These are phyloP conservation scores for Pseudogymnoascus destructans DNA, from an alignment of 2,329 filamentous ascomycete genomes.

Conservation along the genomic window DNA sequence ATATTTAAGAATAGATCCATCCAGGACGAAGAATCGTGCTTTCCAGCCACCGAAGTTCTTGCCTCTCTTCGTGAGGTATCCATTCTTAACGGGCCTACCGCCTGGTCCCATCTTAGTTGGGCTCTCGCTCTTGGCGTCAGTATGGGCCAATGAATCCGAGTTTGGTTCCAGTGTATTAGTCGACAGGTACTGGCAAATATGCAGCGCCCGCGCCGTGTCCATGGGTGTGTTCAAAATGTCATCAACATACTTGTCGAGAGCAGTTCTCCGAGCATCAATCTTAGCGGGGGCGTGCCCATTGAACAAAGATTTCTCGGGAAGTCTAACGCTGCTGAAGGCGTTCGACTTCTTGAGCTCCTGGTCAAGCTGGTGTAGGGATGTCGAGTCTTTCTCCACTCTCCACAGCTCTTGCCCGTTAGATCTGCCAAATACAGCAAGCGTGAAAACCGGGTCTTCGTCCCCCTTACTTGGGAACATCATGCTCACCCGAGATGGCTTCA, in stretches of 20 bases:
- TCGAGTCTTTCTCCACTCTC: slow-evolving; percentile 85
- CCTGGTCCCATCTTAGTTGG: slow-evolving; percentile 40
- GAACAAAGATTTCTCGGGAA: slow-evolving; percentile 78
- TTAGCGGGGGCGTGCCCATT: slow-evolving; percentile 87
- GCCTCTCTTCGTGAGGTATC: slow-evolving; percentile 89
- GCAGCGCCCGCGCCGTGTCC: slow-evolving; percentile 60
- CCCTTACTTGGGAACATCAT: slow-evolving; percentile 65
- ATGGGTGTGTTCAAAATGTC: slow-evolving; percentile 71
- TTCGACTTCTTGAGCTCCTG: slow-evolving; percentile 62
- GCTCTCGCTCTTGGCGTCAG: slow-evolving; percentile 29
- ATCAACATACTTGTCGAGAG: slow-evolving; percentile 76
- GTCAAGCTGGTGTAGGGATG: slow-evolving; percentile 70
- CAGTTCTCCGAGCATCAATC: slow-evolving; percentile 70
- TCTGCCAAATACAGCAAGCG: slow-evolving; percentile 70
- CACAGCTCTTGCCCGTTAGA: slow-evolving; percentile 69
- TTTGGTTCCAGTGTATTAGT: slow-evolving; percentile 49
- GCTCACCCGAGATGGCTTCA: slow-evolving; percentile 82
- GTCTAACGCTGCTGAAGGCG: slow-evolving; percentile 53
- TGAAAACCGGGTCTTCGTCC: slow-evolving; percentile 91
- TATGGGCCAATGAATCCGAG: slow-evolving; percentile 34
- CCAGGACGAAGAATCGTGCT: slow-evolving; percentile 58
- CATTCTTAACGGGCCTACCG: slow-evolving; percentile 61
- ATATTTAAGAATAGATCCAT: slow-evolving; percentile 67
- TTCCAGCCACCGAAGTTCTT: slow-evolving; percentile 99
- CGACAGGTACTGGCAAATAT: slow-evolving; percentile 82